Base-by-base conservation (phyloP, 176 grass and related monocot genomes). In the Triticum urartu region DNA sequence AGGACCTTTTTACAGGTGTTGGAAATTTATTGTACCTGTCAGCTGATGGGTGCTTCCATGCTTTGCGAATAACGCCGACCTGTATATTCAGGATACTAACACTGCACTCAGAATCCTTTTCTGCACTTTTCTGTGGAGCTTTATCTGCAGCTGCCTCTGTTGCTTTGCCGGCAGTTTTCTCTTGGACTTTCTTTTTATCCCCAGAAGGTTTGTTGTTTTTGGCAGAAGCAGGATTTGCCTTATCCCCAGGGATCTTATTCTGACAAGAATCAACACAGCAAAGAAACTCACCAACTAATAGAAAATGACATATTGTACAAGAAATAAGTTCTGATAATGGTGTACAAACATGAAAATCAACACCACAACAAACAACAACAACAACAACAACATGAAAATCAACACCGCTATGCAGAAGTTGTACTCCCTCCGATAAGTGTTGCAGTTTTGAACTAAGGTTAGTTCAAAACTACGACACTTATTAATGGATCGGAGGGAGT, bases 31-130 rank as follows among this genome's bases (percentile, higher is more conserved):
- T 70, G 14, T 82, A 98, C 97, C 93, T 95, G 85, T 99, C 97
- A 91, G 97, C 97, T 85, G 97, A 99, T 88, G 97, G 97, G 62
- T 96, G 97, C 64, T 91, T 96, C 92, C 91, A 95, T 83, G 94
- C 97, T 84, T 93, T 98, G 18, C 88, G 85, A 82, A 98, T 96
- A 72, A 94, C 18, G 60, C 94, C 97, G 82, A 98, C 82, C 82
- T 96, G 97, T 80, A 98, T 91, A 83, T 96, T 98, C 43, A 98
- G 92, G 83, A 98, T 78, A 80, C 86, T 90, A 72, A 94, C 77
- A 75, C 47, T 87, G 88, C 90, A 98, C 67, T 98, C 94, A 42
- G 92, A 86, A 91, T 98, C 97, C 87, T 92, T 98, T 54, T 90
- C 92, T 86, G 76, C 63, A 24, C 68, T 68, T 75, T 92, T 90